A percentile compares a stretch with the other conserved stretches of the same genome.
phyloP scores from a whole-genome alignment of 768 basidiomycete genomes.

The Xerocomus spinulosus region DNA sequence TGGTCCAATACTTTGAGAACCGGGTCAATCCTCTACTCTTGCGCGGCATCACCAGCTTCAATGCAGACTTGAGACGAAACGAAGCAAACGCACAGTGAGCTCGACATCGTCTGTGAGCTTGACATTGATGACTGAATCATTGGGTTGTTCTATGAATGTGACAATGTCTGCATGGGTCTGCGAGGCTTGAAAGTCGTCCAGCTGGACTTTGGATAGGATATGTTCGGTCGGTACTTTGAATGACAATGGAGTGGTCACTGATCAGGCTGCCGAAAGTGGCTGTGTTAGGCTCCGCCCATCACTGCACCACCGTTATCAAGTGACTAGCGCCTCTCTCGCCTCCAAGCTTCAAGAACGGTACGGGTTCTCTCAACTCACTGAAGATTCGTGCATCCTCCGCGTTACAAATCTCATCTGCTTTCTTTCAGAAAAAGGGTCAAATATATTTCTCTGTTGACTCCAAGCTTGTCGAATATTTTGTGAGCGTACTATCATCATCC shows the following conservation, averaged over 20 bases:
- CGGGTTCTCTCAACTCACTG: no score
- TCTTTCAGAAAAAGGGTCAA: no score
- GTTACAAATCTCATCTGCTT: no score
- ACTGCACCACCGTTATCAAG: no score
- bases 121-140: slow-evolving; percentile 66
- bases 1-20: slow-evolving; percentile 61
- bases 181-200: slow-evolving; percentile 77
- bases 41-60: slow-evolving; percentile 2
- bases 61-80: background rate
- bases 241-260: slow-evolving; percentile 24
- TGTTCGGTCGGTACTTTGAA: slow-evolving; percentile 60
- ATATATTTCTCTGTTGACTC: no score
- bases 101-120: slow-evolving; percentile 67
- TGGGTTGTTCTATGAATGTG: slow-evolving; percentile 68
- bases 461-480: no score
- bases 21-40: slow-evolving; percentile 53
- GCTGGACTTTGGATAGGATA: slow-evolving; percentile 73
- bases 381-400: no score
- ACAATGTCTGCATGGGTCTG: slow-evolving; percentile 64
- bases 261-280: no score
- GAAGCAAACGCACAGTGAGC: slow-evolving; percentile 50
- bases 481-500: no score
- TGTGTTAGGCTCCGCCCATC: no score
- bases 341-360: no score
- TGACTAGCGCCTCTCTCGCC: no score